These are phyloP conservation scores for Pseudoscleropodium purum DNA, from an alignment of 225 moss, liverwort and hornwort genomes.

Conservation along the genomic window DNA sequence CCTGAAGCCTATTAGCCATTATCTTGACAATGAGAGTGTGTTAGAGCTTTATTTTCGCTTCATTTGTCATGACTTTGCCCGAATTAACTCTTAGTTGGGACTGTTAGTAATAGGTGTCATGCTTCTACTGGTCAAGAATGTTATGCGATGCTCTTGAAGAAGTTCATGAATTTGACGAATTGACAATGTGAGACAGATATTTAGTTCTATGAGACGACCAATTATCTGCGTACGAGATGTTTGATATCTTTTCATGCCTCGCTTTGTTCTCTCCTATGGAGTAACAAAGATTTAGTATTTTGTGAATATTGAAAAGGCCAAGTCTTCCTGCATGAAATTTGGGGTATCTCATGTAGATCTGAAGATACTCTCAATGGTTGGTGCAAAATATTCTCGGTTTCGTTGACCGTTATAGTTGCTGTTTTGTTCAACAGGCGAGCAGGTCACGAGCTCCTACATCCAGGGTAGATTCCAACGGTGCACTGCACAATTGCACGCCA, in stretches of 20 bases:
- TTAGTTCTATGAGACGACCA: background rate
- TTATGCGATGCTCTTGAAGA: background rate
- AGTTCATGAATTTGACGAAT: background rate
- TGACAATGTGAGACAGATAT: background rate
- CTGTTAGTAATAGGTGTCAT: background rate
- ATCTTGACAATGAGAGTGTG: background rate
- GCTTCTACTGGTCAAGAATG: background rate
- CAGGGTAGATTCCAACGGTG: constrained; percentile 7
- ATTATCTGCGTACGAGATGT: background rate
- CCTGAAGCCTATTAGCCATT: background rate
- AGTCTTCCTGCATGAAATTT: background rate
- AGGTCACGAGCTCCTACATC: background rate
- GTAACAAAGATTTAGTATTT: background rate
- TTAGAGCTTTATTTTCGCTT: background rate
- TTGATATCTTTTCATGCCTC: background rate
- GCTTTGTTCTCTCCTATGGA: background rate
- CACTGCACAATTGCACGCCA: background rate
- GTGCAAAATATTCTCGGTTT: background rate
- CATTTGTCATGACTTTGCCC: background rate
- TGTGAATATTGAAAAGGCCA: background rate
- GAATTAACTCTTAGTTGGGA: background rate
- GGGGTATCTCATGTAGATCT: background rate
- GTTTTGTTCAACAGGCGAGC: constrained; percentile 13
- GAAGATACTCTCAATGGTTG: background rate
- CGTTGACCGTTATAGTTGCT: background rate